A percentile compares a stretch with the other conserved stretches of the same genome.
These are phyloP conservation scores for Pestalotiopsis sp. DNA, from an alignment of 2,329 filamentous ascomycete species.

Conservation along the genomic window DNA sequence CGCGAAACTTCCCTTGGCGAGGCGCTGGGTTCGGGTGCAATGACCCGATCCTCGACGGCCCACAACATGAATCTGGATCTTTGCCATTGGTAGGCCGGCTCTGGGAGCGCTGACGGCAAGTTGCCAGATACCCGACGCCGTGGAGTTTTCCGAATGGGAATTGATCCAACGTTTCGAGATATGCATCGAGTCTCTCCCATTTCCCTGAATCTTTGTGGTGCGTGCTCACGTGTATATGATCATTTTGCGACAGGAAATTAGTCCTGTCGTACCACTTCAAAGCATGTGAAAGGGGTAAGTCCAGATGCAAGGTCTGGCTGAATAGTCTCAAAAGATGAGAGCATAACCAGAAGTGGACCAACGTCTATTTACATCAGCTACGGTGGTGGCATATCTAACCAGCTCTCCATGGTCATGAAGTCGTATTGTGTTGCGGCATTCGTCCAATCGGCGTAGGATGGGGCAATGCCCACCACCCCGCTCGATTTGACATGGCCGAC, in stretches of 20 bases:
- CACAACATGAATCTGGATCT: background rate
- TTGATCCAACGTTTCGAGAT: no score
- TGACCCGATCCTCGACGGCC: background rate
- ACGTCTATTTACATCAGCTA: background rate
- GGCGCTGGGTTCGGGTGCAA: background rate
- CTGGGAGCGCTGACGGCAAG: no score
- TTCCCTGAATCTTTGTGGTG: no score
- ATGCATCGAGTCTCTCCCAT: no score
- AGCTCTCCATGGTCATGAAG: conserved; percentile 5
- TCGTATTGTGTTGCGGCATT: background rate
- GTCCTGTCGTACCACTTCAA: no score
- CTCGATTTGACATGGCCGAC: conserved; percentile 1
- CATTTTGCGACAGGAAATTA: no score
- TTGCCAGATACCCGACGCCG: no score
- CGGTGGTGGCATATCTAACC: background rate
- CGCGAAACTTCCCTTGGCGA: background rate
- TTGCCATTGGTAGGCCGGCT: no score
- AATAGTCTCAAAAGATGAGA: background rate
- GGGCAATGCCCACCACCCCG: background rate
- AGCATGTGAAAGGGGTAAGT: background rate
- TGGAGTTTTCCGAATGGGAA: no score
- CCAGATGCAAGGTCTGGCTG: background rate
- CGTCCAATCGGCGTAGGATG: conserved; percentile 2
- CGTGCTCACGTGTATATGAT: no score
- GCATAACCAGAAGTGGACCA: no score